These are phyloP conservation scores for Colletotrichum sp. DNA, from an alignment of 2,329 filamentous ascomycete species.

Conservation along the genomic window DNA sequence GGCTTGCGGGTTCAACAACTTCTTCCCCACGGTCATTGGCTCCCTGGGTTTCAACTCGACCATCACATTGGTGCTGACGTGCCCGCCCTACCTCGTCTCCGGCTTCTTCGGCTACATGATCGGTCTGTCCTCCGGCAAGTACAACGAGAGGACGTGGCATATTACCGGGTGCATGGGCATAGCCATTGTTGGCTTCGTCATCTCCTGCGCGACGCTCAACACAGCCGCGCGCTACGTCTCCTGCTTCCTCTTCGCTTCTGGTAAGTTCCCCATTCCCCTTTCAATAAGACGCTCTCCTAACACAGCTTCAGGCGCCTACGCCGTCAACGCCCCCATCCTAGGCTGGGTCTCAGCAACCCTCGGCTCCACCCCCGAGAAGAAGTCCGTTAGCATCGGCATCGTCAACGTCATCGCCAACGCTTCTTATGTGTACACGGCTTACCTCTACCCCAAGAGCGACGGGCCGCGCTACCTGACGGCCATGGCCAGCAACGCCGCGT, in stretches of 20 bases:
- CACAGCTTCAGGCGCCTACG: constrained; percentile 30
- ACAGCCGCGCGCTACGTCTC: constrained; percentile 34
- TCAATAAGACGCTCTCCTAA: not conserved
- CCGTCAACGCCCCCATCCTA: constrained; percentile 37
- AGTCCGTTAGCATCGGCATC: constrained; percentile 44
- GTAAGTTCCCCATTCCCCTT: not conserved
- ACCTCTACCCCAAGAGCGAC: constrained; percentile 45
- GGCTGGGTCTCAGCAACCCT: constrained; percentile 47
- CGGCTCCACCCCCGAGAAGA: constrained; percentile 49
- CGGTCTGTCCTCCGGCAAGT: constrained; percentile 46
- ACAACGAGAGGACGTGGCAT: constrained; percentile 47
- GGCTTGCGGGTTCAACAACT: constrained; percentile 30
- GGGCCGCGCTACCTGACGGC: constrained; percentile 46
- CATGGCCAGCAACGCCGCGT: constrained; percentile 35
- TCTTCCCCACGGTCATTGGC: constrained; percentile 35
- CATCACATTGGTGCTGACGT: constrained; percentile 48
- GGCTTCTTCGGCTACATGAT: constrained; percentile 45
- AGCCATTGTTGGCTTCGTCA: constrained; percentile 44
- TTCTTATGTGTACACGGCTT: constrained; percentile 51
- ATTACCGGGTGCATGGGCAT: constrained; percentile 41
- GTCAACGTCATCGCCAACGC: constrained; percentile 49
- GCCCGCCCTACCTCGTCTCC: constrained; percentile 51
- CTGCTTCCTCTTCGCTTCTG: constrained; percentile 38
- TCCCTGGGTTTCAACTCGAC: constrained; percentile 38
- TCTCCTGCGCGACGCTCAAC: constrained; percentile 34